Conservation (phyloP, 805 yeast genomes). For the Candida nonsorbophila region DNA sequence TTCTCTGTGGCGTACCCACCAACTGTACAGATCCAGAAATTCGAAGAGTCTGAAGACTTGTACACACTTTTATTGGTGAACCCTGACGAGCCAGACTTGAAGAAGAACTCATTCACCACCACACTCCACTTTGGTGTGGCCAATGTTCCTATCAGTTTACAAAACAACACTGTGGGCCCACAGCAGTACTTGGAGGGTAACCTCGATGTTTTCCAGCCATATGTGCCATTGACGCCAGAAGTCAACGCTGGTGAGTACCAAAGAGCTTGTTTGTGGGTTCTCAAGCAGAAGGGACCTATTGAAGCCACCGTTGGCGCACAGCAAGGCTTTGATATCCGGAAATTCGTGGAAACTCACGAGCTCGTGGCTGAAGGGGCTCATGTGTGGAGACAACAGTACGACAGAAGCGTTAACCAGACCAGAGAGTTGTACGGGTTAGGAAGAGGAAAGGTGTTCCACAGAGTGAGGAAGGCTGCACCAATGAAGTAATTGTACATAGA, state of each 20-base stretch:
- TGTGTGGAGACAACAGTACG: slow-evolving; percentile 84
- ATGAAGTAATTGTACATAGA: slow-evolving; percentile 4
- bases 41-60: slow-evolving; percentile 45
- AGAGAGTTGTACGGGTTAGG: slow-evolving; percentile 72
- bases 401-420: slow-evolving; percentile 61
- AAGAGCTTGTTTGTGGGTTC: slow-evolving; percentile 86
- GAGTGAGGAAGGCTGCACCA: slow-evolving; percentile 42
- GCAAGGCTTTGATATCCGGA: slow-evolving; percentile 66
- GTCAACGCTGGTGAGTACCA: slow-evolving; percentile 72
- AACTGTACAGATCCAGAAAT: slow-evolving; percentile 70
- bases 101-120: slow-evolving; percentile 62
- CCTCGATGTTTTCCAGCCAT: slow-evolving; percentile 45
- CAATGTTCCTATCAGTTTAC: slow-evolving; percentile 57
- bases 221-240: slow-evolving; percentile 83
- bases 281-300: slow-evolving; percentile 52
- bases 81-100: slow-evolving; percentile 85
- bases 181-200: slow-evolving; percentile 26
- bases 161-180: slow-evolving; percentile 51
- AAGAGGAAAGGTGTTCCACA: slow-evolving; percentile 68
- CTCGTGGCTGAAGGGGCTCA: slow-evolving; percentile 87
- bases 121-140: slow-evolving; percentile 72
- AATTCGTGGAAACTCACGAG: slow-evolving; percentile 49
- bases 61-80: slow-evolving; percentile 82
- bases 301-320: slow-evolving; percentile 21
- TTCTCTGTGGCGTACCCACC: slow-evolving; percentile 74